Conservation (phyloP, 345 rosid species). For the Salix caprea region DNA sequence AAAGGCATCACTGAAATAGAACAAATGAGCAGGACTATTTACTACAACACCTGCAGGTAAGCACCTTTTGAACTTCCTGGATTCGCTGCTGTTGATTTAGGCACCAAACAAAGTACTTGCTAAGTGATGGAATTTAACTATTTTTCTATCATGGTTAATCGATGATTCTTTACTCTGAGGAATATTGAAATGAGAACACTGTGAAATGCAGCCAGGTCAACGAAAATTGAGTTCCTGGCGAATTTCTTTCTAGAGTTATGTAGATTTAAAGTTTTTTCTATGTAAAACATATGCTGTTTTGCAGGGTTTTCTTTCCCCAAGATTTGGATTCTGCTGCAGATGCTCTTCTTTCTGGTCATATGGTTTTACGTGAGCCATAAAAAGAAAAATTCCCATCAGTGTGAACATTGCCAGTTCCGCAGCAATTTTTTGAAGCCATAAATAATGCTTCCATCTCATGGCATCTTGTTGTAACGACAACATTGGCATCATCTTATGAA, state of each 20-base stretch:
- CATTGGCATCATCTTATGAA: background rate
- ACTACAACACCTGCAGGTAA: slow-evolving; percentile 92
- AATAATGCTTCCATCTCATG: background rate
- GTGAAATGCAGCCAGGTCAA: too few relatives aligned
- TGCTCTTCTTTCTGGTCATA: slow-evolving; percentile 54
- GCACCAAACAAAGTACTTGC: background rate
- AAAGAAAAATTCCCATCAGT: background rate
- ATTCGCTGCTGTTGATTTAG: background rate
- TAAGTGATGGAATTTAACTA: background rate
- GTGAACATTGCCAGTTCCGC: background rate
- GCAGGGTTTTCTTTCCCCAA: slow-evolving; percentile 92
- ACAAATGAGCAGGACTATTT: slow-evolving; percentile 62
- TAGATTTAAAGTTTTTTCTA: background rate
- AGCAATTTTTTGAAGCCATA: background rate
- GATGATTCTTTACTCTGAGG: background rate
- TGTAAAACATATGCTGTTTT: slow-evolving; percentile 2
- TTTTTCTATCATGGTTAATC: background rate
- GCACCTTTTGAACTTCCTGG: background rate
- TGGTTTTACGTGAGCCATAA: background rate
- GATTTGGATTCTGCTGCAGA: slow-evolving; percentile 77
- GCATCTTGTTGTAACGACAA: background rate
- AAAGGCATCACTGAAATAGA: slow-evolving; percentile 61
- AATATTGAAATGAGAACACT: background rate
- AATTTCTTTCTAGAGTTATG: background rate
- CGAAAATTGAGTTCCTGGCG: background rate